Evolutionary conservation across 2,329 filamentous ascomycete species (phyloP).

Genomic region (Lachnellula arida): DNA sequence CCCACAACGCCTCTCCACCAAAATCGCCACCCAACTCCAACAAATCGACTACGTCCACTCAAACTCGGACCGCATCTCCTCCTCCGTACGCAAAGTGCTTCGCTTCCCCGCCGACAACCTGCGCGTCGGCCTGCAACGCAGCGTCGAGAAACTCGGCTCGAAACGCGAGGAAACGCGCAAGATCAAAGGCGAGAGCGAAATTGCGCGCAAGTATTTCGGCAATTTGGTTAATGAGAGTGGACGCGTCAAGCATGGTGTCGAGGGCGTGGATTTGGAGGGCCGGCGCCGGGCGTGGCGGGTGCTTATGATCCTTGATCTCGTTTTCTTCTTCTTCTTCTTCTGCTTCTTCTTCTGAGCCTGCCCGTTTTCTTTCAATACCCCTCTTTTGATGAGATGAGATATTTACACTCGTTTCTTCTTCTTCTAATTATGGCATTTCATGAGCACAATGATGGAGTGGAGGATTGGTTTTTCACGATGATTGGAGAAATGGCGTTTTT

Average conservation of each 20-base stretch:
- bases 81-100: constrained; percentile 82
- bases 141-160: constrained; percentile 74
- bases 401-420: neutral
- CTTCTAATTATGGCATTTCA: neutral
- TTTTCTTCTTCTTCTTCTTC: neutral
- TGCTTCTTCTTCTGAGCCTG: too few relatives aligned
- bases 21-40: constrained; percentile 75
- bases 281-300: constrained; percentile 31
- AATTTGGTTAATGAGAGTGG: constrained; percentile 70
- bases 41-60: constrained; percentile 88
- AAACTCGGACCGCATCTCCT: constrained; percentile 79
- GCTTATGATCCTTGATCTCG: constrained; percentile 26
- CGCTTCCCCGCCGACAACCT: constrained; percentile 84
- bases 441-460: neutral
- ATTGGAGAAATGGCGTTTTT: neutral
- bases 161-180: constrained; percentile 81
- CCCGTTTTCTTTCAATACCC: neutral
- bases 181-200: constrained; percentile 75
- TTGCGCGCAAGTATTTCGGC: constrained; percentile 83
- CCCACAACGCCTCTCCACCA: constrained; percentile 76
- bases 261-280: constrained; percentile 32
- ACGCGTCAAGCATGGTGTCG: constrained; percentile 40
- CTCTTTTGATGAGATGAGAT: neutral
- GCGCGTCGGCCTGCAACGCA: constrained; percentile 75
- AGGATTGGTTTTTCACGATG: neutral